Conservation (phyloP, 2,329 filamentous ascomycete genomes). For the Pseudogymnoascus sp. region DNA sequence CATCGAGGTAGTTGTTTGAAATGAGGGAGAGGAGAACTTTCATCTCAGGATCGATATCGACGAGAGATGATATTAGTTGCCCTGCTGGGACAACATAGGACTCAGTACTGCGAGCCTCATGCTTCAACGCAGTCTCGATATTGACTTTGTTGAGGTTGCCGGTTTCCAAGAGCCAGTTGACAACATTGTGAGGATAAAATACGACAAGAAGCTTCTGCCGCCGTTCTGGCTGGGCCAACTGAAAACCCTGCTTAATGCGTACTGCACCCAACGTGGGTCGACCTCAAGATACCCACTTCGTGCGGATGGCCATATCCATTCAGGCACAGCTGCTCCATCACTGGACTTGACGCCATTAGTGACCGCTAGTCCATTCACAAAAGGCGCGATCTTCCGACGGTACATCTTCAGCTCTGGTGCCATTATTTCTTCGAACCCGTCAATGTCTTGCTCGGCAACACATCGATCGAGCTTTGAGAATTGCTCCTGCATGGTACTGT, state of each 20-base stretch:
- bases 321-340: conserved; percentile 36
- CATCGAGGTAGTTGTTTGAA: conserved; percentile 56
- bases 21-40: conserved; percentile 61
- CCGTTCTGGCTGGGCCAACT: conserved; percentile 18
- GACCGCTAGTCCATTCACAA: background rate
- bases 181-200: conserved; percentile 43
- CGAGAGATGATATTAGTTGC: conserved; percentile 56
- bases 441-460: conserved; percentile 31
- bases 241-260: conserved; percentile 44
- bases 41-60: conserved; percentile 61
- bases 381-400: background rate
- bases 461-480: conserved; percentile 30
- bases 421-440: conserved; percentile 36
- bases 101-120: conserved; percentile 33
- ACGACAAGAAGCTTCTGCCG: conserved; percentile 29
- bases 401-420: conserved; percentile 31
- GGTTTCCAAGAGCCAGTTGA: conserved; percentile 53
- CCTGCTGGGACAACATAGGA: conserved; percentile 47
- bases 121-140: conserved; percentile 50
- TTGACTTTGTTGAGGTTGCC: conserved; percentile 56
- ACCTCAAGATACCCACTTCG: conserved; percentile 35
- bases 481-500: conserved; percentile 17
- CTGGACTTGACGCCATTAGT: background rate
- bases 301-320: conserved; percentile 31
- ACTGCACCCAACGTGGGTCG: conserved; percentile 60